Evolutionary conservation across 2,329 filamentous ascomycete genomes (phyloP).

Genomic region (Talaromyces sp.): DNA sequence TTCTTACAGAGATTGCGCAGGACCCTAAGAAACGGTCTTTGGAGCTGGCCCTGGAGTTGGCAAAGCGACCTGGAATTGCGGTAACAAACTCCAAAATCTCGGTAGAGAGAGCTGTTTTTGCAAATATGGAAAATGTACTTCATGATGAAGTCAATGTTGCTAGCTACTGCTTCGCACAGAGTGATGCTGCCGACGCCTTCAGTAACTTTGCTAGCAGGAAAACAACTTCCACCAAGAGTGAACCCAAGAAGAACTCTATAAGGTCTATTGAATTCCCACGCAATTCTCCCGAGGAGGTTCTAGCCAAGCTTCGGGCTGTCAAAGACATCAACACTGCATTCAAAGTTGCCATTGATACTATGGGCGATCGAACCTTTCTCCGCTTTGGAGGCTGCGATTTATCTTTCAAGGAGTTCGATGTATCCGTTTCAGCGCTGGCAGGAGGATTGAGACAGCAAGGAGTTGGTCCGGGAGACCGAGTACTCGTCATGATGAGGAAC

Average conservation of each 20-base stretch:
- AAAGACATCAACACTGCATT: conserved; percentile 3
- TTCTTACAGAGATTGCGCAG: conserved; percentile 1
- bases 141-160: conserved; percentile 4
- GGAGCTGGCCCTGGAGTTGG: neutral
- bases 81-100: neutral
- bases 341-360: neutral
- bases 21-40: neutral
- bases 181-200: neutral
- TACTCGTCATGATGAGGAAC: conserved; percentile 1
- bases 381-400: neutral
- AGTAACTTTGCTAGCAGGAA: neutral
- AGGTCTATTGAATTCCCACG: neutral
- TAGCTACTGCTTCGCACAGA: conserved; percentile 3
- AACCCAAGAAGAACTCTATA: neutral
- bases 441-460: neutral
- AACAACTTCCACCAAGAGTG: neutral
- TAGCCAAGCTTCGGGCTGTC: neutral
- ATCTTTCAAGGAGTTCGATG: neutral
- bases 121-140: conserved; percentile 1
- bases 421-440: conserved; percentile 1
- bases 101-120: neutral
- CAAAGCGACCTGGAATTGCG: neutral
- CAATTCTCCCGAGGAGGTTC: neutral
- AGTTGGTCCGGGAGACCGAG: conserved; percentile 1
- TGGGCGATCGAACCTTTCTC: neutral